A percentile compares a stretch with the other conserved stretches of the same genome.
Conservation (phyloP, 495 filamentous ascomycete species). For the Hyaloscypha finlandica region DNA sequence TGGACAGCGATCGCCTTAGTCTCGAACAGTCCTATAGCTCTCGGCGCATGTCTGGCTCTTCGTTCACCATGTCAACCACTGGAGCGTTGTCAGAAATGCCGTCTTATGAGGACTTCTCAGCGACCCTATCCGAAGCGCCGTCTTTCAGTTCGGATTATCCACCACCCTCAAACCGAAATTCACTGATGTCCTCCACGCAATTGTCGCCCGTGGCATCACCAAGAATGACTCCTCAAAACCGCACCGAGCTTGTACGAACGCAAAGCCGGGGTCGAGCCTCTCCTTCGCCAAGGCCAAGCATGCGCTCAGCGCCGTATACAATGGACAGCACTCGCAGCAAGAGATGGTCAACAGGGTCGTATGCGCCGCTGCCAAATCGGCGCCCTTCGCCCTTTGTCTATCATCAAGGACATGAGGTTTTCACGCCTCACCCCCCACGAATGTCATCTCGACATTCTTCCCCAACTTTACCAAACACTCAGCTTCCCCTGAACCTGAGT, state of each 20-base stretch:
- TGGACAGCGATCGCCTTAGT: constrained; percentile 32
- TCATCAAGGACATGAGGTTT: constrained; percentile 50
- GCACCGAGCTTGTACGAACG: constrained; percentile 57
- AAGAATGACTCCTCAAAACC: constrained; percentile 57
- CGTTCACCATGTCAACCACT: constrained; percentile 59
- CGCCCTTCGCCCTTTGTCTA: constrained; percentile 57
- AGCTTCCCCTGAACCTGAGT: constrained; percentile 51
- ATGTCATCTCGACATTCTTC: constrained; percentile 54
- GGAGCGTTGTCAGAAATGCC: constrained; percentile 58
- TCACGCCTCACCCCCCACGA: constrained; percentile 43
- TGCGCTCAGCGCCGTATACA: constrained; percentile 64
- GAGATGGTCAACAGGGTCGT: constrained; percentile 72
- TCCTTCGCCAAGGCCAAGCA: constrained; percentile 62
- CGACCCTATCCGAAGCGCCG: constrained; percentile 55
- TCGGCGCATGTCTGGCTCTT: constrained; percentile 59
- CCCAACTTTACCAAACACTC: constrained; percentile 54
- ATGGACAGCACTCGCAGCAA: constrained; percentile 63
- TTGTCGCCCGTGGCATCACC: constrained; percentile 60
- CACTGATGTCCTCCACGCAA: constrained; percentile 59
- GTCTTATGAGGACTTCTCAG: constrained; percentile 61
- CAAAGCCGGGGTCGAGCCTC: constrained; percentile 62
- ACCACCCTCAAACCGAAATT: constrained; percentile 57
- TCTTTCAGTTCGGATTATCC: constrained; percentile 59
- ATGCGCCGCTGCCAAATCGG: constrained; percentile 47
- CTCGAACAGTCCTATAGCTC: constrained; percentile 40